Conservation (phyloP, 1,139 yeast species). For the Hansenula anomala region DNA sequence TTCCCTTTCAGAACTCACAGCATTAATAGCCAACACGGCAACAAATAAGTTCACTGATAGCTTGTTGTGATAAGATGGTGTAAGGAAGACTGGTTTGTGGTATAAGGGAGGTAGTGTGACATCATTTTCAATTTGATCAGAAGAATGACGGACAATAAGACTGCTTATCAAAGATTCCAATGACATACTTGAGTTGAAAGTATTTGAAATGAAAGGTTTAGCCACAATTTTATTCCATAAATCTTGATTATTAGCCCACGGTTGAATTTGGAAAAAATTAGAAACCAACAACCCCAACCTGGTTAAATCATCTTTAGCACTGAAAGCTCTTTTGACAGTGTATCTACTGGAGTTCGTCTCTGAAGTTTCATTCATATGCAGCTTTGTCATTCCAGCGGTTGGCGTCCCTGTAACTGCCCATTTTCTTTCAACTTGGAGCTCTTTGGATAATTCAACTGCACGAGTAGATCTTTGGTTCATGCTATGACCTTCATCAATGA, state of each 20-base stretch:
- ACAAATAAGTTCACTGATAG: constrained; percentile 58
- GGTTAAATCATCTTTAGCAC: constrained; percentile 46
- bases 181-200: constrained; percentile 37
- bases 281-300: constrained; percentile 49
- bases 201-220: constrained; percentile 39
- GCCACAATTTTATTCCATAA: constrained; percentile 45
- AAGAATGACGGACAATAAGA: constrained; percentile 51
- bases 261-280: constrained; percentile 55
- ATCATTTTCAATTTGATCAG: constrained; percentile 48
- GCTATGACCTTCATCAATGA: constrained; percentile 74
- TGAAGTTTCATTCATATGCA: constrained; percentile 44
- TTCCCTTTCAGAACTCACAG: constrained; percentile 64
- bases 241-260: constrained; percentile 44
- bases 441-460: constrained; percentile 43
- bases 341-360: constrained; percentile 23
- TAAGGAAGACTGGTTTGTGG: constrained; percentile 50
- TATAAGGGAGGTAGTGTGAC: constrained; percentile 54
- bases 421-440: constrained; percentile 50
- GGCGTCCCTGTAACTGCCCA: constrained; percentile 82
- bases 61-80: constrained; percentile 59
- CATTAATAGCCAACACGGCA: constrained; percentile 66
- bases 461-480: constrained; percentile 47
- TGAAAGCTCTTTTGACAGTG: constrained; percentile 30
- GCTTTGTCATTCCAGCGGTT: constrained; percentile 59
- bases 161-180: constrained; percentile 38